These are phyloP conservation scores for Aureobasidium leucospermi DNA, from an alignment of 2,329 filamentous ascomycete genomes.

Conservation along the genomic window DNA sequence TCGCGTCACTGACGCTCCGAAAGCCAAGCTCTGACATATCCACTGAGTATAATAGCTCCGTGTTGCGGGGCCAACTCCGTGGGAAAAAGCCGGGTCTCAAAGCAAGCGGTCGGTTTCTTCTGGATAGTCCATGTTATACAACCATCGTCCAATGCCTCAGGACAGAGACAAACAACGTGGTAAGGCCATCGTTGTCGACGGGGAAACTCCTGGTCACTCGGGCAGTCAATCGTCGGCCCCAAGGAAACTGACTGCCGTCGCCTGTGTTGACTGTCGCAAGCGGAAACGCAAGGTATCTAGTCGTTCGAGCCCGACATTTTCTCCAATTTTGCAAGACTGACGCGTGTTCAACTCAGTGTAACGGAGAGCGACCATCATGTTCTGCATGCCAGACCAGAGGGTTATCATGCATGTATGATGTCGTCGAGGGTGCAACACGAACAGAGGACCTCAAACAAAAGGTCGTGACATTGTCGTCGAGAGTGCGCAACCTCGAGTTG, in stretches of 20 bases:
- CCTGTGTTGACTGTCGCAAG: constrained; percentile 9
- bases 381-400: constrained; percentile 5
- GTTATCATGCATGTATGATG: constrained; percentile 6
- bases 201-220: background rate
- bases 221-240: background rate
- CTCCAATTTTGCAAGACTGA: background rate
- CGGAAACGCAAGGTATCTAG: constrained; percentile 11
- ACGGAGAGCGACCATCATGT: constrained; percentile 9
- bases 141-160: constrained; percentile 7
- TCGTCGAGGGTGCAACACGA: constrained; percentile 8
- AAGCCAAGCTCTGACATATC: constrained; percentile 3
- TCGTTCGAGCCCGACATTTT: background rate
- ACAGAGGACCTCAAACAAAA: constrained; percentile 9
- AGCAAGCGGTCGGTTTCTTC: background rate
- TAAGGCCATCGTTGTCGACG: background rate
- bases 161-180: constrained; percentile 10
- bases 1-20: constrained; percentile 4
- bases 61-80: constrained; percentile 10
- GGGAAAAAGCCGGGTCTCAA: constrained; percentile 6
- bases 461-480: background rate
- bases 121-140: background rate
- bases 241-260: constrained; percentile 12
- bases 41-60: background rate
- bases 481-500: constrained; percentile 3
- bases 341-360: constrained; percentile 1